Conservation (phyloP, 2,329 filamentous ascomycete genomes). For the Metarhizium rileyi region DNA sequence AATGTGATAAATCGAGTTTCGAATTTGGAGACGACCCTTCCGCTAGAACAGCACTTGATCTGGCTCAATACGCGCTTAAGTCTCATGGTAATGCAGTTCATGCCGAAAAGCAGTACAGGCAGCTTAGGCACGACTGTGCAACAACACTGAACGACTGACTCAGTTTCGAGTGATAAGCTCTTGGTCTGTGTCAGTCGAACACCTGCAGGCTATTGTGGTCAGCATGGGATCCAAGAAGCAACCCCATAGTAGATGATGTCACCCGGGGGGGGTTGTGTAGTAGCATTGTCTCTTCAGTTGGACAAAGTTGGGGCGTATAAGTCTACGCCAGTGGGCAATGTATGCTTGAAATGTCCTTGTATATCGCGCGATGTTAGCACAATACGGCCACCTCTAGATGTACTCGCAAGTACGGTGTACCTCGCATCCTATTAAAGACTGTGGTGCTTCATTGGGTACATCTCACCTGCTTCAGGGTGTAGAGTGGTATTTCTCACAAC, state of each 20-base stretch:
- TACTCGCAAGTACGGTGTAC: not conserved
- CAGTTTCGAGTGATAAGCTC: not conserved
- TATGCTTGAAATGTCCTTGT: not conserved
- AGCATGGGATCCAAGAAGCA: too few species aligned
- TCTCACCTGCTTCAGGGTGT: too few species aligned
- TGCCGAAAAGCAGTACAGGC: not conserved
- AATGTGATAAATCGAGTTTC: slow-evolving; percentile 10
- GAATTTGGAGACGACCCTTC: not conserved
- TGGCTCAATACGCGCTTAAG: too few species aligned
- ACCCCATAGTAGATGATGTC: too few species aligned
- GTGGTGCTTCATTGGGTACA: not conserved
- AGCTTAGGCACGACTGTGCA: not conserved
- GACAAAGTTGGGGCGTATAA: not conserved
- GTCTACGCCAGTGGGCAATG: not conserved
- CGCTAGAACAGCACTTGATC: not conserved
- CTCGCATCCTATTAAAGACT: not conserved
- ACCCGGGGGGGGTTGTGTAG: too few species aligned
- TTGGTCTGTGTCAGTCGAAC: slow-evolving; percentile 4
- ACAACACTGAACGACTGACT: not conserved
- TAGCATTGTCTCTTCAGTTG: not conserved
- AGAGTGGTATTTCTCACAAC: not conserved
- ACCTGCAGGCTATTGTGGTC: too few species aligned
- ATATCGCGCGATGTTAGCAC: not conserved
- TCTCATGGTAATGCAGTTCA: not conserved
- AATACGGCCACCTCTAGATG: not conserved